These are phyloP conservation scores for Sporobolomyces pararoseus DNA, from an alignment of 768 basidiomycete genomes.

Conservation along the genomic window DNA sequence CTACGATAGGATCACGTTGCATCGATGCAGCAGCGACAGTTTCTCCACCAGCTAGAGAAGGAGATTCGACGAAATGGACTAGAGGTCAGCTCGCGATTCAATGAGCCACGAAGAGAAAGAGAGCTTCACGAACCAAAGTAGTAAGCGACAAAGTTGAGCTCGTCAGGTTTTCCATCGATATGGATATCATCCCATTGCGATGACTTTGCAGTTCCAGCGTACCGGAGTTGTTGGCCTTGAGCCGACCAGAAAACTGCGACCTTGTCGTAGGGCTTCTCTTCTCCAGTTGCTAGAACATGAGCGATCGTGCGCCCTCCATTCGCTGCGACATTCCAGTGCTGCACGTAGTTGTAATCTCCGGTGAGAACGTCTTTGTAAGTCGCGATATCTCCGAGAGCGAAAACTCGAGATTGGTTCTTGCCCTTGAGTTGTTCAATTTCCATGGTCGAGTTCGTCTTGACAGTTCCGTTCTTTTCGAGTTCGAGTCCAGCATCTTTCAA, in stretches of 20 bases:
- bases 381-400: slow-evolving; percentile 80
- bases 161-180: slow-evolving; percentile 68
- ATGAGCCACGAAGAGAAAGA: background rate
- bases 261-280: slow-evolving; percentile 65
- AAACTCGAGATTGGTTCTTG: slow-evolving; percentile 55
- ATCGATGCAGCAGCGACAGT: slow-evolving; percentile 43
- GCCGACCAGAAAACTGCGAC: slow-evolving; percentile 84
- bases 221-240: slow-evolving; percentile 72
- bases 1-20: slow-evolving; percentile 52
- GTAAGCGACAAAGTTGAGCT: slow-evolving; percentile 82
- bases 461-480: slow-evolving; percentile 70
- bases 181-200: slow-evolving; percentile 68
- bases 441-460: slow-evolving; percentile 72
- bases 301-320: slow-evolving; percentile 84
- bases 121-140: slow-evolving; percentile 56
- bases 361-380: slow-evolving; percentile 63
- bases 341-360: slow-evolving; percentile 62
- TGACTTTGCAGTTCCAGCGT: slow-evolving; percentile 65
- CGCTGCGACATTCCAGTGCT: slow-evolving; percentile 70
- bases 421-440: slow-evolving; percentile 55
- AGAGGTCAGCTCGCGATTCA: too few species aligned
- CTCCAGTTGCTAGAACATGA: slow-evolving; percentile 63
- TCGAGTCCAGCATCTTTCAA: slow-evolving; percentile 64
- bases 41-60: slow-evolving; percentile 20
- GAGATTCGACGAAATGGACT: too few species aligned